phyloP scores from a whole-genome alignment of 495 filamentous ascomycete genomes.

The Bacidia gigantensis region DNA sequence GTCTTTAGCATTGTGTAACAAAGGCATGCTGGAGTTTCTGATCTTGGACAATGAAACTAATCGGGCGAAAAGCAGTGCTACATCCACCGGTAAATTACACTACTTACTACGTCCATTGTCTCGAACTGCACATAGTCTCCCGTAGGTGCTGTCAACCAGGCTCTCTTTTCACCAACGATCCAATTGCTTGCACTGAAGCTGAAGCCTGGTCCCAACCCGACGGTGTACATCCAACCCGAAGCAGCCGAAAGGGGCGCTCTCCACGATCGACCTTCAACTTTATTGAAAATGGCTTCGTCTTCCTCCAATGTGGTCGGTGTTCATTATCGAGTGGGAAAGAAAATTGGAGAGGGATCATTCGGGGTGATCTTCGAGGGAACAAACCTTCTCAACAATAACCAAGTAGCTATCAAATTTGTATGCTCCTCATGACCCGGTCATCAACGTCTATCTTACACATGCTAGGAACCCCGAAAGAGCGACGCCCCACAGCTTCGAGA shows the following conservation, averaged over 20 bases:
- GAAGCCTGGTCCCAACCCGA: too few relatives aligned
- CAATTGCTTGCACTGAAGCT: too few relatives aligned
- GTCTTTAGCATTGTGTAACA: background rate
- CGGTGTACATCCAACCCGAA: too few relatives aligned
- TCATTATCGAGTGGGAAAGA: conserved; percentile 98
- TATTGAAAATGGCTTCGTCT: conserved; percentile 56
- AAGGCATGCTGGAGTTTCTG: background rate
- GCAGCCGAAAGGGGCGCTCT: background rate
- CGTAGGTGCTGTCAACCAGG: too few relatives aligned
- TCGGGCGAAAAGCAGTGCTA: background rate
- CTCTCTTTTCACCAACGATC: too few relatives aligned
- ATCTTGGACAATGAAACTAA: background rate
- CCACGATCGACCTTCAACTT: background rate
- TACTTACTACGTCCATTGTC: too few relatives aligned
- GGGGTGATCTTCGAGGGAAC: conserved; percentile 99
- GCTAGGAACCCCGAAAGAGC: conserved; percentile 91
- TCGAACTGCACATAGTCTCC: too few relatives aligned
- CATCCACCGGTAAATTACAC: background rate
- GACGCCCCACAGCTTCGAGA: conserved; percentile 96
- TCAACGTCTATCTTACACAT: background rate
- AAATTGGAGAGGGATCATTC: conserved; percentile 97
- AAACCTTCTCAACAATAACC: conserved; percentile 97
- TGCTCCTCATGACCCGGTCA: conserved; percentile 24
- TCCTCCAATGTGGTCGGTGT: conserved; percentile 98
- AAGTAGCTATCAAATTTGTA: conserved; percentile 99